Evolutionary conservation across 208 protist species (phyloP), one percentile per base, ranked within the genome.

Genomic region (Vickermania ingenoplastis): DNA sequence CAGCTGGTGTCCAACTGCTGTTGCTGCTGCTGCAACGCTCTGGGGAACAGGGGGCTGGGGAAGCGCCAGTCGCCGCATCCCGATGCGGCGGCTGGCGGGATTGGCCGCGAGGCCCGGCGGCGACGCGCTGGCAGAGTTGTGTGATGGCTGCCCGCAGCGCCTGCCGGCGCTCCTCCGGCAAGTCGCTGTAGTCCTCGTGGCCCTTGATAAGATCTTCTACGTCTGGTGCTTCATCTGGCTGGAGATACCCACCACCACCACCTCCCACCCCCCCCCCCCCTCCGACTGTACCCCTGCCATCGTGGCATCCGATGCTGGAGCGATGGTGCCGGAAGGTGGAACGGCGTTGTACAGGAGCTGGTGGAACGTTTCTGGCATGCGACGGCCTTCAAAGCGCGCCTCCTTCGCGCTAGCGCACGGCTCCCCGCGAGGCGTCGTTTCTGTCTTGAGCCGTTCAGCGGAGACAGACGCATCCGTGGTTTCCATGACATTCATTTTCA

Each of bases 131-230:
- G 23, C 72, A 61, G 28, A 94, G 62, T 1, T 65, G 77, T 31
- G 66, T 68, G 31, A 94, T 84, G 14, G 88, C 82, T 36, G 79
- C 68, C 75, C 83, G 36, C 36, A 94, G 67, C 13, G 82, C 88
- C 29, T 71, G 31, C 21, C 73, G 83, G 2, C 88, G 83, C 2
- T 69, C 79, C 53, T 60, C 49, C 0, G 88, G 75, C 3, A 94
- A 69, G 55, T 94, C 84, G 24, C 62, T 70, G 68, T 86, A 94
- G 75, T 92, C 88, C 48, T 83, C 82, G 65, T 94, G 70, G 53
- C 52, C 77, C 52, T 49, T 45, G 11, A 86, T 73, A 49, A 92
- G 70, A 4, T 94, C 88, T 56, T 94, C 88, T 4, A 94, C 63
- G 50, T 94, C 88, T 26, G 71, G 68, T 7, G 88, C 88, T 66